A percentile compares a stretch with the other conserved stretches of the same genome.
phyloP scores from a whole-genome alignment of 192 early-diverging fungal species.

The Chytriomyces sp. region DNA sequence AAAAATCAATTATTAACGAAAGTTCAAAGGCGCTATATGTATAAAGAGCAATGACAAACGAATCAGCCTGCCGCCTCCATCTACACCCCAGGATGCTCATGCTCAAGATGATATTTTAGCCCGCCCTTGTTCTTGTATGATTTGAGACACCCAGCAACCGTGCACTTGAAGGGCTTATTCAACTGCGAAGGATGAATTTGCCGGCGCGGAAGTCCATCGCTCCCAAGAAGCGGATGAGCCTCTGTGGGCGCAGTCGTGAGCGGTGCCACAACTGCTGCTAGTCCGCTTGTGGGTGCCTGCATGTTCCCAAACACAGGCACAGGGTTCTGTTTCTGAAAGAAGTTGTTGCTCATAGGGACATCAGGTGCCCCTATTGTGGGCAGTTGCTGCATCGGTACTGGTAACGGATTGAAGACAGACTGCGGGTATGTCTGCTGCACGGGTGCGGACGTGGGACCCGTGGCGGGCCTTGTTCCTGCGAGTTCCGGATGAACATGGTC shows the following conservation, averaged over 20 bases:
- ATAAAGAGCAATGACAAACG: no score
- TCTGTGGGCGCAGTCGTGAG: background rate
- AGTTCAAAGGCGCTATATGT: no score
- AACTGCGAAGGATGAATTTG: constrained; percentile 28
- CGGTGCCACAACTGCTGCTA: background rate
- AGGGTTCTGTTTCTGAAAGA: background rate
- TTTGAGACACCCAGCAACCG: constrained; percentile 83
- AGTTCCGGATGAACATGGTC: constrained; percentile 57
- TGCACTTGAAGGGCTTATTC: constrained; percentile 55
- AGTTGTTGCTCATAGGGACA: no score
- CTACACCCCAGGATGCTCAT: constrained; percentile 63
- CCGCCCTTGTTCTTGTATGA: constrained; percentile 92
- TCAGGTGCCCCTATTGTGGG: no score
- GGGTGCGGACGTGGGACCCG: background rate
- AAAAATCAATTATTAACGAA: no score
- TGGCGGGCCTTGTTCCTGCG: background rate
- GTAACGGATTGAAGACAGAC: no score
- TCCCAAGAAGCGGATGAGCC: constrained; percentile 1
- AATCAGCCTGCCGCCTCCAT: no score
- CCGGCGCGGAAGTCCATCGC: background rate
- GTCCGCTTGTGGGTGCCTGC: background rate
- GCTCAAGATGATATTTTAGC: constrained; percentile 89
- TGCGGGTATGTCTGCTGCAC: no score
- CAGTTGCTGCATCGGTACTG: no score
- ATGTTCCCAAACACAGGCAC: background rate